Conservation (phyloP, 495 filamentous ascomycete species). For the Penicillium goetzii region DNA sequence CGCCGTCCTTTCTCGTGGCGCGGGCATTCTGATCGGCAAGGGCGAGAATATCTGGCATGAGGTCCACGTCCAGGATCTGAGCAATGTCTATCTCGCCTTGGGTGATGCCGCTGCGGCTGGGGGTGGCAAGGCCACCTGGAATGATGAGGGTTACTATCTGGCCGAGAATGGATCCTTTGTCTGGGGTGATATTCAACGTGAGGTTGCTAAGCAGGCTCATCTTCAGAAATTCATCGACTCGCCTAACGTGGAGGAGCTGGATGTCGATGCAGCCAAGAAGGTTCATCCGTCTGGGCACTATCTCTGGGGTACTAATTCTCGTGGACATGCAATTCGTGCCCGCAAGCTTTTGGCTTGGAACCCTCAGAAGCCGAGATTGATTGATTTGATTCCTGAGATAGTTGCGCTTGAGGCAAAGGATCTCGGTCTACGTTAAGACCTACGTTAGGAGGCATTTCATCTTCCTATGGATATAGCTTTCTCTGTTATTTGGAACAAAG, state of each 20-base stretch:
- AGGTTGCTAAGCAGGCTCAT: slow-evolving; percentile 62
- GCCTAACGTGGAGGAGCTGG: slow-evolving; percentile 50
- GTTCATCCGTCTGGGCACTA: slow-evolving; percentile 38
- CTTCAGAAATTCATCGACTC: slow-evolving; percentile 66
- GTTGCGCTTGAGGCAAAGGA: slow-evolving; percentile 60
- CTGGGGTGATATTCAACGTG: slow-evolving; percentile 69
- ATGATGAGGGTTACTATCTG: slow-evolving; percentile 73
- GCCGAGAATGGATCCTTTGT: slow-evolving; percentile 69
- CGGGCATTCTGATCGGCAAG: slow-evolving; percentile 64
- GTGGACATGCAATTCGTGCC: slow-evolving; percentile 61
- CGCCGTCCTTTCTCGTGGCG: slow-evolving; percentile 60
- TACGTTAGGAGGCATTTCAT: slow-evolving; percentile 46
- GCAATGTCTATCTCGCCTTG: slow-evolving; percentile 64
- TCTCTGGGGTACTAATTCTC: slow-evolving; percentile 68
- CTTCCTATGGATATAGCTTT: not conserved
- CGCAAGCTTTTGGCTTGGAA: slow-evolving; percentile 69
- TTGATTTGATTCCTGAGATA: slow-evolving; percentile 59
- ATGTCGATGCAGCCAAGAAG: slow-evolving; percentile 38
- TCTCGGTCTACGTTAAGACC: slow-evolving; percentile 57
- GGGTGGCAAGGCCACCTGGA: slow-evolving; percentile 70
- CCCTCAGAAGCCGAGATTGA: slow-evolving; percentile 55
- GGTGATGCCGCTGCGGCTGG: slow-evolving; percentile 65
- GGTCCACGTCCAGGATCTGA: slow-evolving; percentile 74
- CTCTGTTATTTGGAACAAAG: too few species aligned
- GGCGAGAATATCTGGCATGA: slow-evolving; percentile 74